Percentiles rank a stretch among this genome's conserved stretches.
Conservation (phyloP, 768 basidiomycete genomes). For the Suillus hirtellus region DNA sequence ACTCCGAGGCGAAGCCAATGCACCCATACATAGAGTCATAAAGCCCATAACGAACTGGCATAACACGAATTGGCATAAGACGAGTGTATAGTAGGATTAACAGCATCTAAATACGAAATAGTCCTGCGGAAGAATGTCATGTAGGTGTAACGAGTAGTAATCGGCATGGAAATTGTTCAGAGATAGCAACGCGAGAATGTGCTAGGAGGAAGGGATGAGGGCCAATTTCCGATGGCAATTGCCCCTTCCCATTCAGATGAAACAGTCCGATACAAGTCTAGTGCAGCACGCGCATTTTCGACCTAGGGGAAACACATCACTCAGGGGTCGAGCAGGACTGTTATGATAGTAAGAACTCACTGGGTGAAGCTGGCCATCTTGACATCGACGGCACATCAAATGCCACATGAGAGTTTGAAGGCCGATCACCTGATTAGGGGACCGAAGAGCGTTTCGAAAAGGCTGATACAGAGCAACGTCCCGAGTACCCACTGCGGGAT, state of each 20-base stretch:
- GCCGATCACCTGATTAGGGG: slow-evolving; percentile 67
- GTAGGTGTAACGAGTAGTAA: slow-evolving; percentile 7
- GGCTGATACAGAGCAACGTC: slow-evolving; percentile 83
- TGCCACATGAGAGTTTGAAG: slow-evolving; percentile 81
- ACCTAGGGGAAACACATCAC: slow-evolving; percentile 42
- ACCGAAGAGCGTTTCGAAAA: slow-evolving; percentile 69
- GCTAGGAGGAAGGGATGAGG: slow-evolving; percentile 72
- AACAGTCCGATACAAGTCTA: slow-evolving; percentile 57
- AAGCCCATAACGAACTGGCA: slow-evolving; percentile 2
- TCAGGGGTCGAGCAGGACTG: slow-evolving; percentile 16
- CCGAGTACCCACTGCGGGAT: slow-evolving; percentile 73
- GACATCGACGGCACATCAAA: slow-evolving; percentile 76
- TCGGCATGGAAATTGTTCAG: slow-evolving; percentile 28
- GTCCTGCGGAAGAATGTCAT: slow-evolving; percentile 4
- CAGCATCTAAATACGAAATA: slow-evolving; percentile 8
- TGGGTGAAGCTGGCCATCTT: slow-evolving; percentile 69
- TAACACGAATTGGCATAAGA: slow-evolving; percentile 2
- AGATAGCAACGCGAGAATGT: slow-evolving; percentile 80
- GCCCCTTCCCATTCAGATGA: slow-evolving; percentile 66
- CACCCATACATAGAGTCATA: slow-evolving; percentile 7
- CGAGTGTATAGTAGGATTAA: slow-evolving; percentile 9
- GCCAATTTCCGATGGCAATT: slow-evolving; percentile 66
- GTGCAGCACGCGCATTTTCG: slow-evolving; percentile 69
- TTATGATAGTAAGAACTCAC: slow-evolving; percentile 44
- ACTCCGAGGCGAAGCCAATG: slow-evolving; percentile 4